Evolutionary conservation across 306 rosid species (phyloP).

Genomic region (Sicyos baderoa): DNA sequence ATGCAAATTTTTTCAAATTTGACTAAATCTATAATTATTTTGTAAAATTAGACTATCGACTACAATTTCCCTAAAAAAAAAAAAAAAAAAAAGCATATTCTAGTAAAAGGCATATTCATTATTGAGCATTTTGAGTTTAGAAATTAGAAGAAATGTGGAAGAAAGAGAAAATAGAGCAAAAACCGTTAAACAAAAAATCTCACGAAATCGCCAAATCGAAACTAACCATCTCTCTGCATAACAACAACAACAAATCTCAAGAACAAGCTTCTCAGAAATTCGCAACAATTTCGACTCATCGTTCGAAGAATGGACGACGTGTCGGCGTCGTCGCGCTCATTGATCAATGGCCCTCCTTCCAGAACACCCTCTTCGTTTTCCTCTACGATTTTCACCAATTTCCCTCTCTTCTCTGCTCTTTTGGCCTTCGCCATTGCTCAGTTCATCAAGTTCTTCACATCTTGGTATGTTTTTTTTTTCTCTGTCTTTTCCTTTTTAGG

Average conservation of each 20-base stretch:
- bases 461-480: conserved; percentile 27
- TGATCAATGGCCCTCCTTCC: conserved; percentile 20
- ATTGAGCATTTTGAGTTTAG: neutral
- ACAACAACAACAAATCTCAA: neutral
- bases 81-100: neutral
- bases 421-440: conserved; percentile 52
- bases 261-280: neutral
- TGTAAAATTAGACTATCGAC: no score
- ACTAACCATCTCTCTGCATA: conserved; percentile 7
- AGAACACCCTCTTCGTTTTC: conserved; percentile 6
- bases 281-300: neutral
- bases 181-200: neutral
- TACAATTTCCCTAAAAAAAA: no score
- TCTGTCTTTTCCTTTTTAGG: neutral
- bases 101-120: neutral
- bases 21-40: no score
- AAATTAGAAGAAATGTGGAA: neutral
- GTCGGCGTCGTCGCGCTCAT: conserved; percentile 24
- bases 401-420: conserved; percentile 53
- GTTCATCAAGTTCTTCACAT: conserved; percentile 49
- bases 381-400: conserved; percentile 36
- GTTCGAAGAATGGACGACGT: conserved; percentile 27
- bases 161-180: neutral
- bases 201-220: neutral
- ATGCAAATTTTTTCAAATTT: no score